A percentile compares a stretch with the other conserved stretches of the same genome.
Conservation (phyloP, 352 stramenopile genomes). For the Globisporangium cederbergense region DNA sequence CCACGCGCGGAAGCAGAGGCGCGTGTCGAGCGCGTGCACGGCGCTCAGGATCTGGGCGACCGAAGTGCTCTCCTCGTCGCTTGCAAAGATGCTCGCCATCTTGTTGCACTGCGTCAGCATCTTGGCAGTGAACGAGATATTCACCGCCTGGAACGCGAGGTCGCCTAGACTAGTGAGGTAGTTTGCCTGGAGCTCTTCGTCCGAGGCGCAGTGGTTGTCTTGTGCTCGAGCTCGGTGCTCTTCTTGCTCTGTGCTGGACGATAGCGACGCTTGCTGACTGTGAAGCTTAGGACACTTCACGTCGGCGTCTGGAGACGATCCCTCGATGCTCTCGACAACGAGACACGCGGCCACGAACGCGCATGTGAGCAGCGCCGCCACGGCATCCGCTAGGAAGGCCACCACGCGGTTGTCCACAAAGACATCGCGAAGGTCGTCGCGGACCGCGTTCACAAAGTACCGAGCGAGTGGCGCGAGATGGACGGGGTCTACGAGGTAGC, state of each 20-base stretch:
- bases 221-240: neutral
- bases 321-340: neutral
- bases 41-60: neutral
- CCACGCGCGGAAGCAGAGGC: neutral
- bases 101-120: neutral
- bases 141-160: neutral
- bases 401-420: neutral
- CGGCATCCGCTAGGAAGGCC: neutral
- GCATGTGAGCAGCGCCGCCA: neutral
- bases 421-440: neutral
- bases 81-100: neutral
- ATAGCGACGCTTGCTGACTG: too few species aligned
- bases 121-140: neutral
- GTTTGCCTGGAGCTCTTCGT: neutral
- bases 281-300: too few species aligned
- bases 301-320: neutral
- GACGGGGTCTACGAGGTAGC: neutral
- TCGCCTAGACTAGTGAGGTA: neutral
- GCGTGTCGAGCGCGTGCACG: neutral
- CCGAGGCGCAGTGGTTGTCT: neutral
- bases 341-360: neutral
- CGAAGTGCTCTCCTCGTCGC: neutral
- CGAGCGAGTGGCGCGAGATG: neutral
- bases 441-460: neutral
- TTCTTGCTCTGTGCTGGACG: too few species aligned